phyloP scores from a whole-genome alignment of 495 filamentous ascomycete species.

The Xylaria nigripes region DNA sequence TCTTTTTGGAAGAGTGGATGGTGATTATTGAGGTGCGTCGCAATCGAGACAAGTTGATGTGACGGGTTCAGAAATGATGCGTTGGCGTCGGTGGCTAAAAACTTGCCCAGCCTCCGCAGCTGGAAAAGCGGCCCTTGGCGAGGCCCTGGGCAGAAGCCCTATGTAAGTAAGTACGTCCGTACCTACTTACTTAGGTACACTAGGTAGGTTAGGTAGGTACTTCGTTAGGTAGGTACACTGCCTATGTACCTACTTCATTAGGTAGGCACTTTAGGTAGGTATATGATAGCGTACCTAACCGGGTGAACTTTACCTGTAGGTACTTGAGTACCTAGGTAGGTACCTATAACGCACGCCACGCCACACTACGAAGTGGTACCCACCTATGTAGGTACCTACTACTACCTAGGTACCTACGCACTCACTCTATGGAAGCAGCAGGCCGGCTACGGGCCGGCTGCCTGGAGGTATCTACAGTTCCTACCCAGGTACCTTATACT shows the following conservation, averaged over 20 bases:
- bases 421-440: no score
- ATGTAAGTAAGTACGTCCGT: not conserved
- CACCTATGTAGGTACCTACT: no score
- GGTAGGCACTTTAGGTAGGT: not conserved
- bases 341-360: no score
- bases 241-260: no score
- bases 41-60: slow-evolving; percentile 8
- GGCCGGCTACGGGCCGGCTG: no score
- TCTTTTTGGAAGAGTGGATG: not conserved
- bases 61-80: slow-evolving; percentile 9
- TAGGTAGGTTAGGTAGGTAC: not conserved
- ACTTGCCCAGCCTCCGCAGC: slow-evolving; percentile 2
- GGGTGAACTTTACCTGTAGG: not conserved
- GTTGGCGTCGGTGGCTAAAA: slow-evolving; percentile 13
- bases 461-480: no score
- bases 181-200: no score
- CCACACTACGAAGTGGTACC: no score
- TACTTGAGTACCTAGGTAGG: no score
- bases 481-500: no score
- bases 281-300: no score
- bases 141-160: not conserved
- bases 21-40: slow-evolving; percentile 6
- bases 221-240: not conserved
- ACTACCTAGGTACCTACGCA: no score
- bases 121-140: not conserved